phyloP scores from a whole-genome alignment of 352 stramenopile genomes.

The Pythium apleroticum region DNA sequence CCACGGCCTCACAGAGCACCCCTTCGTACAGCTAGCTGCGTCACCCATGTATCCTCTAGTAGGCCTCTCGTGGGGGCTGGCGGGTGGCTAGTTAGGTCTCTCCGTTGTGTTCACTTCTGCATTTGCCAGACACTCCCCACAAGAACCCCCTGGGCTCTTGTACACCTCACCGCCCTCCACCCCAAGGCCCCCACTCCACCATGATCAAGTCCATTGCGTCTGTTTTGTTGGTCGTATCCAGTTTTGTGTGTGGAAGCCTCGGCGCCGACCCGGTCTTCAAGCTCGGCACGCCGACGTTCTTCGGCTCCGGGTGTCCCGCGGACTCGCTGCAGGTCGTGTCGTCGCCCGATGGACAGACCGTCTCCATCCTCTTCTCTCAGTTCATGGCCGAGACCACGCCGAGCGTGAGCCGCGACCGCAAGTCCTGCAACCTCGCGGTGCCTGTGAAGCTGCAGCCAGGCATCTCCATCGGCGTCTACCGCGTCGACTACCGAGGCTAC shows the following conservation, averaged over 20 bases:
- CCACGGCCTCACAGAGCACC: not conserved
- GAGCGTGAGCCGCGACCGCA: constrained; percentile 12
- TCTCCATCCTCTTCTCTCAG: constrained; percentile 29
- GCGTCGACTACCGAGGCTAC: constrained; percentile 37
- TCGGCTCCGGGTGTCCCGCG: constrained; percentile 25
- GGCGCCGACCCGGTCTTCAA: constrained; percentile 22
- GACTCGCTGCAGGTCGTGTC: constrained; percentile 24
- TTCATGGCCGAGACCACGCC: constrained; percentile 26
- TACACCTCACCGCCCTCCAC: not conserved
- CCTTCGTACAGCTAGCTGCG: not conserved
- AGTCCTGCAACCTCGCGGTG: constrained; percentile 32
- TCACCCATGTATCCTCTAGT: not conserved
- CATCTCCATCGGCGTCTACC: constrained; percentile 36
- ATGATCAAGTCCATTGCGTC: not conserved
- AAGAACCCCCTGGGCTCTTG: not conserved
- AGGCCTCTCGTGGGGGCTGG: not conserved
- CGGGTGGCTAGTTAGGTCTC: too few relatives aligned
- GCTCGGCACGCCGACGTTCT: constrained; percentile 26
- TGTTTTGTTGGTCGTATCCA: not conserved
- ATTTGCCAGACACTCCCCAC: not conserved
- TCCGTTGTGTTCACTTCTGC: not conserved
- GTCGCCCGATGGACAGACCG: constrained; percentile 20
- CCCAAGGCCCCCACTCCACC: not conserved
- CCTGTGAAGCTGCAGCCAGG: constrained; percentile 24
- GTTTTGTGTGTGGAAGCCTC: not conserved